Base-by-base conservation (phyloP, 2,329 filamentous ascomycete species). In the Fusarium praegraminearum region DNA sequence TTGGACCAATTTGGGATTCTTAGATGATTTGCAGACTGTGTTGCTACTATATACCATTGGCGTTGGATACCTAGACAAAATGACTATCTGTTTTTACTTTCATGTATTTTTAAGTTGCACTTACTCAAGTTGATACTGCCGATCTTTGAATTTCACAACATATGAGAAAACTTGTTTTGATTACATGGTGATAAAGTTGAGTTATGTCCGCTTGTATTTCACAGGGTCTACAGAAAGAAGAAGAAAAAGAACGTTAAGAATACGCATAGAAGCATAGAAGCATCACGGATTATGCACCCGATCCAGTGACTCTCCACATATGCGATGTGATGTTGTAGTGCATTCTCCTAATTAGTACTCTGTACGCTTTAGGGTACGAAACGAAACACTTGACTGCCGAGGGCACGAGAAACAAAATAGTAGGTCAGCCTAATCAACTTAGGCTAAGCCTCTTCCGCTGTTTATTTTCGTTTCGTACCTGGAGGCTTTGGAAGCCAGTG, bases 1-100 rank as follows among this genome's bases (percentile, higher is more conserved):
- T 86, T 79, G 91, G 90, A 3, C 88, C 90, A 3, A 90, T 93
- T 69, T 93, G 89, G 79, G 91, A 93, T 28, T 70, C 67, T 51
- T 70, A 57, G 30, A 51, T 22, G 22, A 16, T 12, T 32, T 13
- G 12, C 13, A 5, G 7, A 3, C 4, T 32, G 20, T 20, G 4
- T 26, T 7, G 7, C 8, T 30, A 10, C 11, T 26, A n/a, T 18
- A n/a, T 1, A 24, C 5, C 7, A 20, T 5, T 32, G 24, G 26
- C 56, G 52, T 32, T 32, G 11, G 7, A 47, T 20, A 12, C 22
- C 3, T 13, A 32, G 15, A 24, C 47, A 40, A 11, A 43, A 59
- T 22, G 28, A 13, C 24, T n/a, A 3, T 9, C 3, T 15, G 20
- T 43, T n/a, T 16, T 33, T 1, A 12, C 22, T 16, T 24, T 43